Conservation (phyloP, 495 filamentous ascomycete species). For the Niebla homalea region DNA sequence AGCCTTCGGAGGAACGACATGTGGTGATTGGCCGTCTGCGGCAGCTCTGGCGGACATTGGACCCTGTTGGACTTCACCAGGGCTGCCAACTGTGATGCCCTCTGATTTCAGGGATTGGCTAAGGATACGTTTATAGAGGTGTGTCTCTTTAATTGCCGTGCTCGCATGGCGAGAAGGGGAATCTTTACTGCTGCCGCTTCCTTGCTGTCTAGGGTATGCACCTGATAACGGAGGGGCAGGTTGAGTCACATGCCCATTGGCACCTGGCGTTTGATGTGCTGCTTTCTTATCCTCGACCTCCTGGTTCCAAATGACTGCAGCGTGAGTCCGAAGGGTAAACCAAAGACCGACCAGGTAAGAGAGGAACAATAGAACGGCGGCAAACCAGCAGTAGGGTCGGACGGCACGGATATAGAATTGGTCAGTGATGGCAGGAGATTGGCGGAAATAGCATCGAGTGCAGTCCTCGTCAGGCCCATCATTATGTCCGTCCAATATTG, state of each 20-base stretch:
- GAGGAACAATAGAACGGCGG: slow-evolving; percentile 72
- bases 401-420: slow-evolving; percentile 81
- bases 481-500: slow-evolving; percentile 27
- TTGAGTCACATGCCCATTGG: slow-evolving; percentile 21
- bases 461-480: slow-evolving; percentile 47
- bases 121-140: slow-evolving; percentile 84
- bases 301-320: slow-evolving; percentile 89
- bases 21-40: slow-evolving; percentile 31
- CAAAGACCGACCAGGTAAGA: slow-evolving; percentile 89
- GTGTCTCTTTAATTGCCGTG: slow-evolving; percentile 57
- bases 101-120: slow-evolving; percentile 76
- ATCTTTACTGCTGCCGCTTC: slow-evolving; percentile 18
- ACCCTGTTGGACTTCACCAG: slow-evolving; percentile 33
- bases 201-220: slow-evolving; percentile 6
- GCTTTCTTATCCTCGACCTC: slow-evolving; percentile 76
- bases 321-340: slow-evolving; percentile 94
- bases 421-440: slow-evolving; percentile 72
- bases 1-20: slow-evolving; percentile 60
- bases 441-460: slow-evolving; percentile 84
- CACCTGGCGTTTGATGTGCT: slow-evolving; percentile 21
- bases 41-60: slow-evolving; percentile 15
- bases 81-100: slow-evolving; percentile 43
- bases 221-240: slow-evolving; percentile 2
- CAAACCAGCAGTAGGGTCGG: slow-evolving; percentile 81
- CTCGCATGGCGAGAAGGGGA: slow-evolving; percentile 13